Base-by-base conservation (phyloP, 306 rosid genomes). In the Notholithocarpus densiflorus region DNA sequence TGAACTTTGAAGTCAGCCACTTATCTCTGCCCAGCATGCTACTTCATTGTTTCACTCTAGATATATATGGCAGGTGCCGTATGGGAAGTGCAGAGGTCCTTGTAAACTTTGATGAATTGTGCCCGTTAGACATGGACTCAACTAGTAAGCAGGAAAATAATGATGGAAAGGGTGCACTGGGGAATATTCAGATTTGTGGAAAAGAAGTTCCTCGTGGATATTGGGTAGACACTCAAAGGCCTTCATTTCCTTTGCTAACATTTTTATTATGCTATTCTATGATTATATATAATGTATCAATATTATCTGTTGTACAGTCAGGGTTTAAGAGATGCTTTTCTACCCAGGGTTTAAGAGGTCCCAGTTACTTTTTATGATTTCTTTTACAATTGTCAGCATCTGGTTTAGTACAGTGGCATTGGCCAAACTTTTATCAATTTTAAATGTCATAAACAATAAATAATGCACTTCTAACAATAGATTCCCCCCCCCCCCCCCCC, bases 171-270 rank as follows among this genome's bases (percentile, higher is more conserved):
- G 76, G 72, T 71, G 75, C 84, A 43, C 64, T 79, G 76, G 80
- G 12, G 71, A 82, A 82, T 78, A 68, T 92, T 81, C 89, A 91
- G 84, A 89, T 95, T 79, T 95, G 99, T 68, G 97, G 99, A 82
- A 91, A 87, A 84, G 97, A 89, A 55, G 89, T 93, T 80, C 99
- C 99, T 84, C 98, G 94, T 32, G 99, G 99, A 75, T 95, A 95
- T 82, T 95, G 98, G 99, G 99, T 95, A 80, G 57, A 88, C 76
- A 76, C 78, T 80, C 53, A 55, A 55, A 27, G 37, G 81, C 43
- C 45, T 70, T 80, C 66, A 70, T 79, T n/a, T 72, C 40, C 85
- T 54, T 79, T 83, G 75, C 73, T 29, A 56, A 54, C 72, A 54
- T 75, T 62, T 26, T 29, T 73, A 62, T 56, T 6, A 4, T 32